A percentile compares a stretch with the other conserved stretches of the same genome.
Conservation (phyloP, 2,329 filamentous ascomycete genomes). For the Colletotrichum echinochloae region DNA sequence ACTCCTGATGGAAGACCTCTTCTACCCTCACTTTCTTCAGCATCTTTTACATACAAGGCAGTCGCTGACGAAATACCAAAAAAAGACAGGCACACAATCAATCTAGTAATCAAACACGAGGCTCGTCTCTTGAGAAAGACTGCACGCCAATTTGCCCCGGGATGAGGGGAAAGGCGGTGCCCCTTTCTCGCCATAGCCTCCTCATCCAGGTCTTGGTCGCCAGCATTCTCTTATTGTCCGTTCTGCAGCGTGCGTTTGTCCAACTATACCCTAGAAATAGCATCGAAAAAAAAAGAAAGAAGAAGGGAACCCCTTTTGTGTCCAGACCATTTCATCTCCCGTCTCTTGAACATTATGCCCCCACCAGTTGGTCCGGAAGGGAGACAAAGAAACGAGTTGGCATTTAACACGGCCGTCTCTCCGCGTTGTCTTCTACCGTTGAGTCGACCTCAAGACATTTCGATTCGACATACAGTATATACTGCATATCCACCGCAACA, state of each 20-base stretch:
- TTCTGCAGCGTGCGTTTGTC: not conserved
- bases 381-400: no score
- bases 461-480: not conserved
- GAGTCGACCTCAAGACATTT: not conserved
- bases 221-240: not conserved
- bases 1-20: constrained; percentile 36
- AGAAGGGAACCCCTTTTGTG: no score
- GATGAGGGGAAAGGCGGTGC: not conserved
- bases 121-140: not conserved
- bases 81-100: not conserved
- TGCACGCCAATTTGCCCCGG: not conserved
- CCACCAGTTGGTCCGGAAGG: not conserved
- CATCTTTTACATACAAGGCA: not conserved
- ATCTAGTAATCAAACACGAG: not conserved
- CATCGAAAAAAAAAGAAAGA: not conserved
- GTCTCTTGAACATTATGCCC: not conserved
- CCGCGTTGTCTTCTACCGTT: not conserved
- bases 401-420: not conserved
- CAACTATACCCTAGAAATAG: constrained; percentile 1
- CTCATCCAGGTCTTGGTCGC: not conserved
- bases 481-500: not conserved
- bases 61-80: constrained; percentile 23
- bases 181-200: not conserved
- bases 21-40: not conserved
- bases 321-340: not conserved